Base-by-base conservation (phyloP, 2,329 filamentous ascomycete species). In the Cordyceps cateniannulata region DNA sequence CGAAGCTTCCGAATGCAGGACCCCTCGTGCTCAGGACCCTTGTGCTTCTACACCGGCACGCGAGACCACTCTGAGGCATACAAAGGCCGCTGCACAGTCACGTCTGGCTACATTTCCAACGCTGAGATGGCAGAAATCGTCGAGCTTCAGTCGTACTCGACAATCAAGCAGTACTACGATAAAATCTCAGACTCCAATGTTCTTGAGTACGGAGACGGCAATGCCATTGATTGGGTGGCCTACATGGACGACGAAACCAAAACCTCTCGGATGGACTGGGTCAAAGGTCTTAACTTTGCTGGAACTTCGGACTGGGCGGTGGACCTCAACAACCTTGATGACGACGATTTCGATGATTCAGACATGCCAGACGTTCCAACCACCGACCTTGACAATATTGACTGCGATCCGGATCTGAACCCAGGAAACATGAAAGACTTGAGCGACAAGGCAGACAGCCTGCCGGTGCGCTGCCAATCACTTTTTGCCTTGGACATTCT, bases 91-190 rank as follows among this genome's bases (percentile, higher is more conserved):
- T 73, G 72, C 62, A 74, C 71, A 0, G 61, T 60, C 2, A 69
- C 66, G 0, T 61, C 58, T 1, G 71, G 72, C 1, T 73, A 73
- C 32, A 66, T 74, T 16, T 59, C 68, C 14, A 66, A 71, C 49
- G 66, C 65, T 14, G 72, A 73, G 62, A 71, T 74, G 20, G 25
- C 66, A 5, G 65, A 71, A 20, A 71, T 75, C 32, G 67, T 72
- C 63, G 2, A 64, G 66, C 54, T 54, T 56, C 7, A 56, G 35
- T 5, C 42, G 53, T 6, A 62, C 49, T 32, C 62, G 59, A n/a
- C 22, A 51, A 22, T 64, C 32, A 35, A 35, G 32, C 32, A 35
- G 32, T 35, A 35, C 32, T 35, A 35, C 10, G 32, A 45, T 48
- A 55, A 45, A n/a, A 49, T 50, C 22, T 56, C n/a, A 6, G 50